These are phyloP conservation scores for Agarophyton chilense DNA, from an alignment of 23 red algal species.

Conservation along the genomic window DNA sequence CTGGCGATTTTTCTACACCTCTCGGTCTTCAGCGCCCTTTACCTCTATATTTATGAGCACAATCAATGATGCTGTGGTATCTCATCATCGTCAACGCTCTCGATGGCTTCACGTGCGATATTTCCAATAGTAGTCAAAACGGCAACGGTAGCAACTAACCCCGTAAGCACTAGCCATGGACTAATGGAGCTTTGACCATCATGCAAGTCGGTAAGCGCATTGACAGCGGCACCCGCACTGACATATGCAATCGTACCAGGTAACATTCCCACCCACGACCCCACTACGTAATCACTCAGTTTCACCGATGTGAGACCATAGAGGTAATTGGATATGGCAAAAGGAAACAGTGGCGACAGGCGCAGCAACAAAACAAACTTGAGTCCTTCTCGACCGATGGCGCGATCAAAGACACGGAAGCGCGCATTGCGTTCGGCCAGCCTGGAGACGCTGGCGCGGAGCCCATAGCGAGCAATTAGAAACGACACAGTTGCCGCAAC, in stretches of 20 bases:
- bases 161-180: slow-evolving; percentile 56
- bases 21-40: no score
- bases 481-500: slow-evolving; percentile 82
- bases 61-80: neutral
- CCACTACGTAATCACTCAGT: slow-evolving; percentile 74
- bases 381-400: slow-evolving; percentile 87
- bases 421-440: slow-evolving; percentile 58
- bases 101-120: slow-evolving; percentile 51
- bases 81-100: neutral
- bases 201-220: slow-evolving; percentile 53
- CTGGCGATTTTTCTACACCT: no score
- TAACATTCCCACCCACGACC: slow-evolving; percentile 91
- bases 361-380: slow-evolving; percentile 93
- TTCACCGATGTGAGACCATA: slow-evolving; percentile 94
- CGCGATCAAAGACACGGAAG: slow-evolving; percentile 88
- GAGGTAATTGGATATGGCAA: slow-evolving; percentile 92
- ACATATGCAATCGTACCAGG: slow-evolving; percentile 94
- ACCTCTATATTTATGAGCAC: no score
- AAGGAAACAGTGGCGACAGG: slow-evolving; percentile 90
- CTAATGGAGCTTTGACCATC: slow-evolving; percentile 25
- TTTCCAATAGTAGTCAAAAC: slow-evolving; percentile 68
- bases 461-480: slow-evolving; percentile 81
- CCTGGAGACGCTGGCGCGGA: slow-evolving; percentile 64
- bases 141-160: slow-evolving; percentile 56
- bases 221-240: slow-evolving; percentile 76